Evolutionary conservation across 2,329 filamentous ascomycete genomes (phyloP).

Genomic region (Pestalotiopsis sp.): DNA sequence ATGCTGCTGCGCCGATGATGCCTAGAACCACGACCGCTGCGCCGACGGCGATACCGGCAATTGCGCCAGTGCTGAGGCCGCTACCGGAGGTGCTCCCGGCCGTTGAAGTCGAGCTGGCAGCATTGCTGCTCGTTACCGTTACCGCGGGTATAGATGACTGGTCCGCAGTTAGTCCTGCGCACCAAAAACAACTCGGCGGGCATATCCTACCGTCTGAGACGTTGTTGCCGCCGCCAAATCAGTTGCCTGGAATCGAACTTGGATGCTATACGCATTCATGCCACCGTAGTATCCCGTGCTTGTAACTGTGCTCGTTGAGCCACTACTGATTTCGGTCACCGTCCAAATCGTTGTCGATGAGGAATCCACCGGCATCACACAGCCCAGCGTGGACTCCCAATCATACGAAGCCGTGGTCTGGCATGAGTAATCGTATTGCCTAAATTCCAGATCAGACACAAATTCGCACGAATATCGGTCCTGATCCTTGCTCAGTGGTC

Average conservation of each 20-base stretch:
- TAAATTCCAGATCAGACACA: neutral
- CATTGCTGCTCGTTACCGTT: neutral
- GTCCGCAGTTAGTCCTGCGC: neutral
- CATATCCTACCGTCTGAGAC: constrained; percentile 11
- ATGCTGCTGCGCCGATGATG: neutral
- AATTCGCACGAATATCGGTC: neutral
- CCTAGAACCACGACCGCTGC: neutral
- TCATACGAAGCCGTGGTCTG: constrained; percentile 1
- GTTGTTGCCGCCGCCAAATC: constrained; percentile 21
- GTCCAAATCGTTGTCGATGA: constrained; percentile 4
- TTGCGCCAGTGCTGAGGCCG: neutral
- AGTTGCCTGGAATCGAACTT: constrained; percentile 21
- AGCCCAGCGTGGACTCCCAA: constrained; percentile 23
- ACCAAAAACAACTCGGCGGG: neutral
- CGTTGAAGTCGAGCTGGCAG: neutral
- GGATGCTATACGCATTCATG: constrained; percentile 21
- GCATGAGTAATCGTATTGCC: constrained; percentile 17
- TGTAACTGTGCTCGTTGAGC: neutral
- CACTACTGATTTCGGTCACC: neutral
- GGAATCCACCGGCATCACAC: neutral
- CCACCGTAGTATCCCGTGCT: constrained; percentile 15
- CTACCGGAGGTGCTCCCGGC: neutral
- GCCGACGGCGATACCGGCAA: neutral
- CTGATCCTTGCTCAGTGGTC: neutral
- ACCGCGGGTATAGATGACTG: neutral